Evolutionary conservation across 257 asterid genomes (phyloP), one percentile per base, ranked within the genome.

Genomic region (Lycium ferocissimum): DNA sequence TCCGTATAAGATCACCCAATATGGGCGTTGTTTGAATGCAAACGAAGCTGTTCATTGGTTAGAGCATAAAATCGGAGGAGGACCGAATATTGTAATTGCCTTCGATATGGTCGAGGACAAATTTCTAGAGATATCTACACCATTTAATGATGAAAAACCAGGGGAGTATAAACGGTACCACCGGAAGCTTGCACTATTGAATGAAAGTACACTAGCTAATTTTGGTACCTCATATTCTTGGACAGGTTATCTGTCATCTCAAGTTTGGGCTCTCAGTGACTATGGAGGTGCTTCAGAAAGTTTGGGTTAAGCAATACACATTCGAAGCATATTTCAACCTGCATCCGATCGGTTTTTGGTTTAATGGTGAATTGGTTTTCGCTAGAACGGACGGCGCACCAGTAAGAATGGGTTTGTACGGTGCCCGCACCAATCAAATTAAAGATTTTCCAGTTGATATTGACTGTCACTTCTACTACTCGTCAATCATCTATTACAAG

Each of bases 11-110:
- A n/a, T 71, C 57, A 45, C 9, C 79, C 79, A 40, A 71, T 18
- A 7, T 17, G 54, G 33, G 51, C 79, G 49, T 40, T 38, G 79
- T 71, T 11, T 71, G 56, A 71, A 71, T 71, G 22, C 57, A 43
- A 71, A 71, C 43, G 80, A 72, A 4, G 35, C 56, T 71, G 40
- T 71, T 71, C 79, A 71, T 40, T 40, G 79, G 79, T 71, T 40
- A 71, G 80, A 18, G 8, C 17, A n/a, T 9, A 10, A 18, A 40
- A 10, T 37, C 22, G 51, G 4, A 72, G 57, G 54, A 40, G 35
- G 56, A 18, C 56, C 58, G 0, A 43, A 17, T 43, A 43, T 43
- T n/a, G 57, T 72, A 10, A 72, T 72, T 72, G 80, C 38, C 9
- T 72, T 72, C 43, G 80, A 72, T 72, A 72, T 18, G 80, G 20